Evolutionary conservation across 495 filamentous ascomycete species (phyloP), one percentile per base, ranked within the genome.

Genomic region (Chaetomium tenue): DNA sequence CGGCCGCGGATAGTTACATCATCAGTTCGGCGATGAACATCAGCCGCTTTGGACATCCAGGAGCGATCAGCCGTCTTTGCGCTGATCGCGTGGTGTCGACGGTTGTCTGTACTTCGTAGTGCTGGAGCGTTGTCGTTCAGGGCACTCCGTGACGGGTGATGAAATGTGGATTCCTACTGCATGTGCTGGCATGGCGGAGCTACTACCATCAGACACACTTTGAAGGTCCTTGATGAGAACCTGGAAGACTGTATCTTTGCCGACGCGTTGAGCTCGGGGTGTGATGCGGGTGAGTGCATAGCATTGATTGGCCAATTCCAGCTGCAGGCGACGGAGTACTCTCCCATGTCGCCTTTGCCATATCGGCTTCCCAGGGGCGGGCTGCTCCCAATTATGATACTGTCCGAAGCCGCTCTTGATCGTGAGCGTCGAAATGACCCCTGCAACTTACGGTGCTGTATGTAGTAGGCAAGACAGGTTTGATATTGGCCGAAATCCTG

Each of bases 141-240:
- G 46, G 46, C 18, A 1, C 46, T 50, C 20, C 8, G 18, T 52
- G 48, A 23, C 28, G 28, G 28, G 3, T 30, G 28, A 30, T 30
- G 28, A 7, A 15, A 15, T 23, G 20, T 52, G 48, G 48, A 26
- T 52, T 26, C 16, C 8, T 18, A 23, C 22, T 52, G 23, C 48
- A 50, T 26, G 16, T 26, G 22, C 22, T 26, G 16, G 22, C 23
- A 26, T 26, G 22, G 48, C 23, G 48, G 48, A 25, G 9, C 48
- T 26, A 23, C 48, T 26, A 4, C 23, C 23, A 44, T 15, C 40
- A 4, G 11, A 44, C 13, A 11, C 13, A 18, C 40, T 22, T 12
- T n/a, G 44, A n/a, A 47, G 44, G 44, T 47, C 44, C 44, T 52
- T 52, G 48, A 52, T 47, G 47, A 50, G 22, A 25, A 6, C 47